Base-by-base conservation (phyloP, 495 filamentous ascomycete genomes). In the Alectoria sarmentosa region DNA sequence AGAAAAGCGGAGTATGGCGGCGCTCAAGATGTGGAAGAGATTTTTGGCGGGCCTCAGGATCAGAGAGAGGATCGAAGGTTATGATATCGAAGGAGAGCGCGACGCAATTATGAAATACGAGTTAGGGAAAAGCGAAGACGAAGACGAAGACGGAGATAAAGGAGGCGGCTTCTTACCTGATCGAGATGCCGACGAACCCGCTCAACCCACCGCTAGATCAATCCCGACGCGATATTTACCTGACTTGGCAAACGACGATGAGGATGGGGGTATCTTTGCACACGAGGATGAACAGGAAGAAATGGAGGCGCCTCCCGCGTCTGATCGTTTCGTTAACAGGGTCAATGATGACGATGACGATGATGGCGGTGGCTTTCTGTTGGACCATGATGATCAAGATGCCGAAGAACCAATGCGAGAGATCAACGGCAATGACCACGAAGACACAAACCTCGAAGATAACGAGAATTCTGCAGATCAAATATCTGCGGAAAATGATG, bases 21-120 rank as follows among this genome's bases (percentile, higher is more conserved):
- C 84, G 28, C 75, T 96, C 69, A 80, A 80, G 64, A 72, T 88
- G 71, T 98, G 94, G 94, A 87, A 83, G 66, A 75, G 84, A 30
- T 88, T 96, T 34, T 74, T 96, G 71, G 79, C 88, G 62, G 89
- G 80, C 38, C 73, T 98, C 69, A 81, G 90, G 62, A 91, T 98
- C 62, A 79, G 85, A 59, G 83, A 95, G 75, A 83, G 91, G 63
- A 84, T 97, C 11, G 83, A 82, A 62, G 78, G 73, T 8, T 89
- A 90, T 72, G 81, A 77, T 3, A 73, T 78, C 60, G 83, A 85
- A 62, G 84, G 80, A 9, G 80, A 83, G 69, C 72, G 60, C 64
- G 61, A 69, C 69, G 69, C 61, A 71, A 71, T 21, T 21, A 32
- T 61, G 57, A 66, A 60, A 32, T 42, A 67, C 7, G 66, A 66